Base-by-base conservation (phyloP, 441 rosid genomes). In the Bruguiera hainesii region DNA sequence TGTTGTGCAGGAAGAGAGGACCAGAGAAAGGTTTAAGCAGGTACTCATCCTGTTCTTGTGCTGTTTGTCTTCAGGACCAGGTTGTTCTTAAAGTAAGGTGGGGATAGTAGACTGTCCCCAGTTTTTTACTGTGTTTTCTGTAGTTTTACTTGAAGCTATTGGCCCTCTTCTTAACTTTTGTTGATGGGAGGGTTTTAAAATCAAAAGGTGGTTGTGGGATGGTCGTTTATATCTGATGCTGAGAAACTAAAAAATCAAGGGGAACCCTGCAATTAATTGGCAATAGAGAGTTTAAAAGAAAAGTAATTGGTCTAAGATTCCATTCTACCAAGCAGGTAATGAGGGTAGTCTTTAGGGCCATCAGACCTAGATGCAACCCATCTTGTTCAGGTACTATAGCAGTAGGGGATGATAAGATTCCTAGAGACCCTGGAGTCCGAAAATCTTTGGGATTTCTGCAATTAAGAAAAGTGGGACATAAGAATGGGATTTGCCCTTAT, bases 1-100 rank as follows among this genome's bases (percentile, higher is more conserved):
- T 65, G 50, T 68, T 52, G 19, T 77, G 78, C 85, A 88, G 93
- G 89, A 78, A 52, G 88, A 85, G 74, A 78, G 80, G 80, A 76
- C 83, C 6, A 87, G 74, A 78, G 88, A 88, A 75, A 82, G 96
- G 67, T 78, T 71, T 64, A 88, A 81, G 70, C 96, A 82, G 93
- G 93, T 88, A 80, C 64, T 33, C 23, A 42, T 51, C 70, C 29
- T 71, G 23, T 56, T 65, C 25, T n/a, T 9, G 42, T 6, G 49
- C 25, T 59, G 10, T 39, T 33, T 29, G 2, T 15, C 6, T 37
- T 37, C 39, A 56, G 61, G 16, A 42, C 48, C 16, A 42, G 48
- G 48, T 60, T 2, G 16, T 10, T 42, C 48, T 11, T 13, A 42
- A 42, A 42, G 48, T 42, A 42, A 13, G 16, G 48, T 42, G 21